These are phyloP conservation scores for Pyricularia sp. DNA, from an alignment of 2,329 filamentous ascomycete species.

Conservation along the genomic window DNA sequence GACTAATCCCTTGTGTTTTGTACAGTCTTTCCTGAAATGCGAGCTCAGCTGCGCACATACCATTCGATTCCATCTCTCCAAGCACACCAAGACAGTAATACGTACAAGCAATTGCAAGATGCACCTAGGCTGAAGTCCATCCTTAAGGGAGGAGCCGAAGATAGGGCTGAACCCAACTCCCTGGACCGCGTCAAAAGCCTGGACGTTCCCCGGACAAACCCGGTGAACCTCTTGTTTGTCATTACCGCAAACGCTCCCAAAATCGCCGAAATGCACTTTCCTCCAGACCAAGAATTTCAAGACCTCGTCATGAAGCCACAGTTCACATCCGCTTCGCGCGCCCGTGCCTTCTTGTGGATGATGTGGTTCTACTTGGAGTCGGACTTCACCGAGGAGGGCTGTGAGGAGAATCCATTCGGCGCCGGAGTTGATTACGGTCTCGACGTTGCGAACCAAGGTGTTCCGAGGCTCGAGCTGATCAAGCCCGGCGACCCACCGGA, in stretches of 20 bases:
- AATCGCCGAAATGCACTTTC: constrained; percentile 87
- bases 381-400: constrained; percentile 80
- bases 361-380: constrained; percentile 99
- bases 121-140: constrained; percentile 94
- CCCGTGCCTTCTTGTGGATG: constrained; percentile 85
- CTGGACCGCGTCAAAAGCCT: constrained; percentile 67
- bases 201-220: constrained; percentile 67
- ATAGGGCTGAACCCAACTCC: constrained; percentile 68
- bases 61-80: constrained; percentile 95
- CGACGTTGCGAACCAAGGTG: constrained; percentile 53
- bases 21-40: constrained; percentile 96
- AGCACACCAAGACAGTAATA: constrained; percentile 84
- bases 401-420: constrained; percentile 84
- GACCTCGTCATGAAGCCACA: constrained; percentile 89
- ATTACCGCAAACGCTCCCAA: constrained; percentile 82
- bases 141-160: constrained; percentile 89
- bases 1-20: constrained; percentile 8
- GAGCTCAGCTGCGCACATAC: constrained; percentile 91
- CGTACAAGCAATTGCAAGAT: constrained; percentile 96
- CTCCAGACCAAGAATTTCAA: constrained; percentile 76
- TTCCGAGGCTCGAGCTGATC: constrained; percentile 54
- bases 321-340: constrained; percentile 68
- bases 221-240: constrained; percentile 93
- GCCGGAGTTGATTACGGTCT: constrained; percentile 51
- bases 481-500: constrained; percentile 51